Percentiles rank a stretch among this genome's conserved stretches.
phyloP scores from a whole-genome alignment of 192 early-diverging fungal species.

The Phycomyces blakesleeanus region DNA sequence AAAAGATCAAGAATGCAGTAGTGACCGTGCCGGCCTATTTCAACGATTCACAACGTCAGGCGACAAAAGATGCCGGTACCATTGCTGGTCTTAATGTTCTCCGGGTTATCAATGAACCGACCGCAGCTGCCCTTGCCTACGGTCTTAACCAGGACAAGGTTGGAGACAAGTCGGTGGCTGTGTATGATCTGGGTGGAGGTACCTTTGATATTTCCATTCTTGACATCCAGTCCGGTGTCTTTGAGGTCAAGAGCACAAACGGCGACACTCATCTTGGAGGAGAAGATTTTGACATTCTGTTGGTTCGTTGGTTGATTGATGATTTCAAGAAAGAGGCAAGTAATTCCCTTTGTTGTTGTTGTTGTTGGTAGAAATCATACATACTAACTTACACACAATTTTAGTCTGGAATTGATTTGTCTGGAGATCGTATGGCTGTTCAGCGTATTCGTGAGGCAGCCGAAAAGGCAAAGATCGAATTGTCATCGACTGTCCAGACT shows the following conservation, averaged over 20 bases:
- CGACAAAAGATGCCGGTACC: conserved; percentile 91
- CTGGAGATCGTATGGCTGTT: conserved; percentile 83
- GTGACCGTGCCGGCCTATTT: conserved; percentile 98
- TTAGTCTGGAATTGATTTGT: conserved; percentile 54
- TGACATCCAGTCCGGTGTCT: conserved; percentile 94
- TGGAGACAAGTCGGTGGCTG: conserved; percentile 88
- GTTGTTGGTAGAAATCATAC: too few relatives aligned
- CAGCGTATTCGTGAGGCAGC: conserved; percentile 94
- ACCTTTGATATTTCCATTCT: conserved; percentile 97
- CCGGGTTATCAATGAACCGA: conserved; percentile 98
- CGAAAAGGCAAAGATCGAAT: conserved; percentile 95
- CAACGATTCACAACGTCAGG: conserved; percentile 90
- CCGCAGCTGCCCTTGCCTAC: conserved; percentile 95
- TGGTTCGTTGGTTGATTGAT: conserved; percentile 89
- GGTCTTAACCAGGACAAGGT: conserved; percentile 89
- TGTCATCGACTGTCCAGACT: conserved; percentile 90
- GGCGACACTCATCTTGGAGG: conserved; percentile 99
- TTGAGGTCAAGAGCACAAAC: conserved; percentile 97
- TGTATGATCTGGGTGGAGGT: conserved; percentile 97
- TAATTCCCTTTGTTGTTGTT: too few relatives aligned
- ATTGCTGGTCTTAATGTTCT: conserved; percentile 91
- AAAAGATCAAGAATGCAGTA: conserved; percentile 84
- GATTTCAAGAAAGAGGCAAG: conserved; percentile 98
- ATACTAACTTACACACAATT: too few relatives aligned
- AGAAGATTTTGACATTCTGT: conserved; percentile 98